Evolutionary conservation across 176 grass and related monocot species (phyloP), one percentile per base, ranked within the genome.

Genomic region (Oryza punctata): DNA sequence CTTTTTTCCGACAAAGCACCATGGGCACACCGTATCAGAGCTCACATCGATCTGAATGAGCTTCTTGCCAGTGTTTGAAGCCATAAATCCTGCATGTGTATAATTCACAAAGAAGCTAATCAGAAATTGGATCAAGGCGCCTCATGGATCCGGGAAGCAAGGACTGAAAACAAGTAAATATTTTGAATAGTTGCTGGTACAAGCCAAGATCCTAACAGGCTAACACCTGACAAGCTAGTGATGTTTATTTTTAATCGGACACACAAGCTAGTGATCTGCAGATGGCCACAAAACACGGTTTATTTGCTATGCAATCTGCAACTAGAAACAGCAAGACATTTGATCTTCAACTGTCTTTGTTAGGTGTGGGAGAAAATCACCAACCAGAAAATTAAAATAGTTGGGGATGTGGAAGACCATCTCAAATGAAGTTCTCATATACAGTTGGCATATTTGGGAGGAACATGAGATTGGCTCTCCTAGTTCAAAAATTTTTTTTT

Each of bases 21-120:
- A 98, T n/a, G 96, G 96, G 78, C 96, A 98, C 43, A 98, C 93
- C 10, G 89, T 94, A 82, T 98, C 96, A 0, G 93, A 93, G 75
- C 93, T 98, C 49, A 98, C 87, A 64, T 95, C 96, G 0, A 98
- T 95, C 76, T 85, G 82, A 81, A 98, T 90, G 13, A 90, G 68
- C 65, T 91, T 98, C 85, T 95, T 98, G 70, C 70, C 50, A 12
- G 47, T 67, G 49, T 21, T 74, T 45, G 93, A 91, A 85, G 91
- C 87, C 96, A 98, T 98, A 4, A 60, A 76, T 75, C 70, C 74
- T 87, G 85, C 32, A 57, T 65, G 89, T 79, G 89, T 93, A 77
- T 10, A 83, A 46, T 78, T 37, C 16, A 24, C 7, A 82, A 38
- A 33, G 12, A 37, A 43, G 32, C 37, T 32, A 41, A 44, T 1